Conservation (phyloP, 371 early-diverging fungal genomes). For the Apophysomyces variabilis region DNA sequence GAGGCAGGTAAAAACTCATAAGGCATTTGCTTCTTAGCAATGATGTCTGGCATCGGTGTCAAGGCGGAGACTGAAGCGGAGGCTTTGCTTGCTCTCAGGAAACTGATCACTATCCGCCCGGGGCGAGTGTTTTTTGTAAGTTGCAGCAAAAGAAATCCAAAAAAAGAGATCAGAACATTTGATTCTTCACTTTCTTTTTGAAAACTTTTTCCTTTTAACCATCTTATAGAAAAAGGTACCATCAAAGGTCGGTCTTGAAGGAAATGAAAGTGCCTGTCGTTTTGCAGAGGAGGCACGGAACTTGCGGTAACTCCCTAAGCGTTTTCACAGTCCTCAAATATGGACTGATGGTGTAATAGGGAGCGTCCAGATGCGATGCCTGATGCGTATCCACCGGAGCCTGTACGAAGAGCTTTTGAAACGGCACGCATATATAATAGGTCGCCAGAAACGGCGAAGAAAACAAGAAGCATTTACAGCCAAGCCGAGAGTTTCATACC, state of each 20-base stretch:
- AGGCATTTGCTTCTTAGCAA: conserved; percentile 4
- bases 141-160: not conserved
- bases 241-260: conserved; percentile 9
- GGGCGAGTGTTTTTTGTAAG: conserved; percentile 5
- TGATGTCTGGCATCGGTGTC: conserved; percentile 9
- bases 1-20: not conserved
- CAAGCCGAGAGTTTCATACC: not conserved
- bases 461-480: not conserved
- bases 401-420: conserved; percentile 7
- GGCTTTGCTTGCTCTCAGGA: conserved; percentile 5
- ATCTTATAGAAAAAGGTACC: conserved; percentile 3
- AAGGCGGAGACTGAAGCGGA: conserved; percentile 2
- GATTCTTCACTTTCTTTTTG: too few species aligned
- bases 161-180: too few species aligned
- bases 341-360: conserved; percentile 5
- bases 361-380: not conserved
- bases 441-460: conserved; percentile 8
- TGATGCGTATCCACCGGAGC: conserved; percentile 1
- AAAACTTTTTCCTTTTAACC: not conserved
- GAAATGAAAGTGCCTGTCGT: conserved; percentile 4
- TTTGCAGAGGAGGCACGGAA: conserved; percentile 6
- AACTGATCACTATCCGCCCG: conserved; percentile 1
- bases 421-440: not conserved
- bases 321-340: not conserved
- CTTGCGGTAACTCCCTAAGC: not conserved